Evolutionary conservation across 345 rosid species (phyloP), one percentile per base, ranked within the genome.

Genomic region (Dipteronia dyeriana): DNA sequence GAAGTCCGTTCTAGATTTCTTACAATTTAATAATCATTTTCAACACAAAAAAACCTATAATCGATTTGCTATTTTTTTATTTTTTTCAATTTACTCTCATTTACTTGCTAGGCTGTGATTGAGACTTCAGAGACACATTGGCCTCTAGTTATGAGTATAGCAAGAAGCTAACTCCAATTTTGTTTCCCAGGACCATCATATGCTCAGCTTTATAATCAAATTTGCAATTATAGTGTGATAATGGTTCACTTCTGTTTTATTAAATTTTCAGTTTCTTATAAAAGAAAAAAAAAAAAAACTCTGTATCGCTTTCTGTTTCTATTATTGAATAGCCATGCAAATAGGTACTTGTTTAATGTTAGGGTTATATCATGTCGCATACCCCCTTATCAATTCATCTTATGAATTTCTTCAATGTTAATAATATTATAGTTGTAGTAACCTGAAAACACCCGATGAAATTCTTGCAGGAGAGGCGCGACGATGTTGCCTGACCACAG

Each of bases 401-500:
- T 71, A 29, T 54, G 29, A 23, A 41, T 17, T 57, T 11, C n/a
- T 57, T 61, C 25, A 17, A 31, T 34, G 43, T 71, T 19, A 10
- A 71, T 10, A 9, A 16, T 19, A 26, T 74, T 25, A 22, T 47
- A 4, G 11, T 65, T 20, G 2, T 7, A n/a, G 19, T 75, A 9
- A 38, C 26, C 19, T n/a, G 31, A 38, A 17, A 12, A 17, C 64
- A 53, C 68, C 12, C 6, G 8, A 63, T 38, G n/a, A 43, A 63
- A 19, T 26, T 71, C 29, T 65, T 74, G 23, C 57, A 89, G 91
- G 78, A 17, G 84, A 79, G 59, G 73, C 82, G 45, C 76, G 84
- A 56, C 82, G 22, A 8, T 78, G 89, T 80, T 82, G 91, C 65
- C 70, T 74, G 75, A 85, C 85, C 26, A 88, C 86, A 31, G 84